A percentile compares a stretch with the other conserved stretches of the same genome.
Conservation (phyloP, 208 protist species). For the Endotrypanum monterogeii region DNA sequence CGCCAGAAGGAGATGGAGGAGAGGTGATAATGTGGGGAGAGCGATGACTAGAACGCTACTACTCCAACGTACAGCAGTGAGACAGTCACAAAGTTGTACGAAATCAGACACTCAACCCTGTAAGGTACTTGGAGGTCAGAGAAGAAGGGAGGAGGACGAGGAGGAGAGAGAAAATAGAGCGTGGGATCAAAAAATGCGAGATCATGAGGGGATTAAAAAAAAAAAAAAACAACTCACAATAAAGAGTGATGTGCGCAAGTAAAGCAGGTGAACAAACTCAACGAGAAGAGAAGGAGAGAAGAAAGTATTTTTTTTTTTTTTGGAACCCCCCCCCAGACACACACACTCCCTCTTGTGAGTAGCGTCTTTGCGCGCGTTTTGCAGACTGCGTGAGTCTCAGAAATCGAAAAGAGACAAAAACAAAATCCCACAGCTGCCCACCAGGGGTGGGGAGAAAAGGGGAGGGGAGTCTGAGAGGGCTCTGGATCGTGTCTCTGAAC, state of each 20-base stretch:
- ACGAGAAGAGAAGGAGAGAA: neutral
- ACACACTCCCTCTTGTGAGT: neutral
- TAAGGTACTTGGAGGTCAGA: neutral
- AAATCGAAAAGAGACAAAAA: neutral
- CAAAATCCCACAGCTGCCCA: no score
- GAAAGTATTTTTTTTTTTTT: no score
- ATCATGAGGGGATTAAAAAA: no score
- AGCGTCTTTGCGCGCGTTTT: neutral
- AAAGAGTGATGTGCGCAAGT: no score
- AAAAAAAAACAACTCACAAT: neutral
- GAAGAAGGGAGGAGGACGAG: neutral
- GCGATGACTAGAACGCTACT: neutral
- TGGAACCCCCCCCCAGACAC: no score
- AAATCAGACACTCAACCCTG: neutral
- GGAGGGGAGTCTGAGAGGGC: no score
- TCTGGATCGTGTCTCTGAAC: no score
- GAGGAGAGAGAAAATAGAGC: neutral
- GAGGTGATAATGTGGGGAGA: neutral
- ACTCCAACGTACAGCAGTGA: neutral
- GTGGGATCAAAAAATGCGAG: no score
- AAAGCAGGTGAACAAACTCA: neutral
- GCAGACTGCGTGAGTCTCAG: neutral
- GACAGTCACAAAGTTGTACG: neutral
- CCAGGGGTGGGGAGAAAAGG: no score
- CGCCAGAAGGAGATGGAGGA: neutral